These are phyloP conservation scores for Xerocomus amazonicus DNA, from an alignment of 1,284 basidiomycete genomes.

Conservation along the genomic window DNA sequence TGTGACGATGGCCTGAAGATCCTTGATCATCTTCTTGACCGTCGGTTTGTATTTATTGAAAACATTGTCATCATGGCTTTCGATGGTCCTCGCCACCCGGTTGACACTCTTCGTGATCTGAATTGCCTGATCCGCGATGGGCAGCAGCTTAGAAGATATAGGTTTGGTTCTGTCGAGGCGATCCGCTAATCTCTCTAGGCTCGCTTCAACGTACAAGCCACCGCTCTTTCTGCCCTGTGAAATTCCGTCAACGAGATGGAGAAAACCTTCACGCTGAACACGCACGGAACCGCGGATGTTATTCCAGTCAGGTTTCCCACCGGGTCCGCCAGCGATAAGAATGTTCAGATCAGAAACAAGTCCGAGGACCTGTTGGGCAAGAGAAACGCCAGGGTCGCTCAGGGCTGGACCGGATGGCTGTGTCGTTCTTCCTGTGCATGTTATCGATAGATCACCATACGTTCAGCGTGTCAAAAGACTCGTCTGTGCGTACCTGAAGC, in stretches of 20 bases:
- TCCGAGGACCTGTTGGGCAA: constrained; percentile 9
- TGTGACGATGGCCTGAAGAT: constrained; percentile 15
- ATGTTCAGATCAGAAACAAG: constrained; percentile 9
- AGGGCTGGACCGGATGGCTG: constrained; percentile 13
- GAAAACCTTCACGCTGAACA: not conserved
- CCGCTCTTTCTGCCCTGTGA: constrained; percentile 14
- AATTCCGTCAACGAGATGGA: not conserved
- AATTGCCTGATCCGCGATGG: constrained; percentile 9
- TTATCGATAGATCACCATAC: not conserved
- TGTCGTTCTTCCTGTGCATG: constrained; percentile 1
- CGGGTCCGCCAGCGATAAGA: constrained; percentile 15
- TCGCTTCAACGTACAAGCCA: constrained; percentile 14
- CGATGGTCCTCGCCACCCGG: constrained; percentile 4
- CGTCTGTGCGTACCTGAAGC: not conserved
- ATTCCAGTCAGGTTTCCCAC: constrained; percentile 15
- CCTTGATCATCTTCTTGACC: constrained; percentile 13
- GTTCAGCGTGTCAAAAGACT: not conserved
- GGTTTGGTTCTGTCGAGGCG: constrained; percentile 16
- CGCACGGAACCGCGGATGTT: constrained; percentile 15
- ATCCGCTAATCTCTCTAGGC: constrained; percentile 9
- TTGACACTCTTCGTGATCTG: constrained; percentile 5
- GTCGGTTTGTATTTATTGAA: constrained; percentile 6
- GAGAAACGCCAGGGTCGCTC: constrained; percentile 11
- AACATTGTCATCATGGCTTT: constrained; percentile 2
- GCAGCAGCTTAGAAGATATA: constrained; percentile 11